Conservation (phyloP, 208 protist genomes). For the Phytomonas francai region DNA sequence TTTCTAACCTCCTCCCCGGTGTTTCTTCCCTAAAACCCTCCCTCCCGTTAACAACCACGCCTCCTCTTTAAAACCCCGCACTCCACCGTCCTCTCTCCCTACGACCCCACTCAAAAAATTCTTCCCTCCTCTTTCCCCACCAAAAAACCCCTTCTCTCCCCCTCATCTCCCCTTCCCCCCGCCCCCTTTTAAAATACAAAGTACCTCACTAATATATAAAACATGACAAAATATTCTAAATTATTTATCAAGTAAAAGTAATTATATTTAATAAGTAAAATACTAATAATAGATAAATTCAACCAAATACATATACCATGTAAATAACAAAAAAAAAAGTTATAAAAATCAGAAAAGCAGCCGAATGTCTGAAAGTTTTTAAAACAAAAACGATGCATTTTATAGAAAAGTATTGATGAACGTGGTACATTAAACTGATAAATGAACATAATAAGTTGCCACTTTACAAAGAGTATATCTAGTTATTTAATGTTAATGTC, state of each 20-base stretch:
- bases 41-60: no score
- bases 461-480: no score
- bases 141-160: background rate
- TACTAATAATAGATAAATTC: background rate
- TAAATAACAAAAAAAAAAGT: background rate
- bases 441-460: no score
- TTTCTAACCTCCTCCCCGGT: no score
- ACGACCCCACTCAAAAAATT: background rate
- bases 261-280: background rate
- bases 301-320: background rate
- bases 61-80: no score
- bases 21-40: no score
- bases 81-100: background rate
- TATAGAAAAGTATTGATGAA: background rate
- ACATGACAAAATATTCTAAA: constrained; percentile 4
- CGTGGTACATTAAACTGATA: no score
- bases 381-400: constrained; percentile 1
- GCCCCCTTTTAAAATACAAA: background rate
- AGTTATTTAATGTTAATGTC: no score
- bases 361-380: constrained; percentile 1
- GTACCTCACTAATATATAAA: background rate
- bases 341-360: no score
- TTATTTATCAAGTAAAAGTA: constrained; percentile 5
- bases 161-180: background rate
- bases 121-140: background rate